Conservation (phyloP, 2,329 filamentous ascomycete genomes). For the Apiospora sp. region DNA sequence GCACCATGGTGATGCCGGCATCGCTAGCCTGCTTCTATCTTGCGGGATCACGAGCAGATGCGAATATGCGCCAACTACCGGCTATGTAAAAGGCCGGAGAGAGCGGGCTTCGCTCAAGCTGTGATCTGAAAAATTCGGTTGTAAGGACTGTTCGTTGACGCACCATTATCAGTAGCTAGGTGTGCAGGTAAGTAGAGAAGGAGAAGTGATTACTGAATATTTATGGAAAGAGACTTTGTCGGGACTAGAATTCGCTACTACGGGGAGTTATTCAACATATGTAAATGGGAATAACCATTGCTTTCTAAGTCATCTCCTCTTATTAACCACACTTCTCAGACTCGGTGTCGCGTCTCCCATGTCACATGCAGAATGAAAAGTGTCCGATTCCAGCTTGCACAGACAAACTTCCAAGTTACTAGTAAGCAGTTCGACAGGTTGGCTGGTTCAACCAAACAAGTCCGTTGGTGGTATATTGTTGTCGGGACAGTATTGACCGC, state of each 20-base stretch:
- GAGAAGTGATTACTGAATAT: constrained; percentile 28
- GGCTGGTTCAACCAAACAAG: neutral
- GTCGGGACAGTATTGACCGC: neutral
- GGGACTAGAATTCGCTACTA: constrained; percentile 35
- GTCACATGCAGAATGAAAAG: no score
- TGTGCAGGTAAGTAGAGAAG: neutral
- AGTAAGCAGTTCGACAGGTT: neutral
- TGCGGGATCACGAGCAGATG: constrained; percentile 19
- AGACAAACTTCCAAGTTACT: neutral
- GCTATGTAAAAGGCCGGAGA: constrained; percentile 21
- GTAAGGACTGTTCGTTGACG: constrained; percentile 23
- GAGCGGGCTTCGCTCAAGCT: constrained; percentile 26
- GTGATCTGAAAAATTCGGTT: constrained; percentile 23
- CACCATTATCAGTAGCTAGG: neutral
- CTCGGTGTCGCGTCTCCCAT: neutral
- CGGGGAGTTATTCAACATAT: neutral
- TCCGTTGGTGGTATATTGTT: neutral
- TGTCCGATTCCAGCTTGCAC: neutral
- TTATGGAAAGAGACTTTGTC: constrained; percentile 38
- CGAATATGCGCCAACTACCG: constrained; percentile 25
- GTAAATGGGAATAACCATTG: neutral
- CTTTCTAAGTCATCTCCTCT: neutral
- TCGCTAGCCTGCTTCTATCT: constrained; percentile 6
- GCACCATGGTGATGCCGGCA: constrained; percentile 1
- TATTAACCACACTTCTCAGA: neutral